These are phyloP conservation scores for Murraya koenigii DNA, from an alignment of 345 rosid genomes.

Conservation along the genomic window DNA sequence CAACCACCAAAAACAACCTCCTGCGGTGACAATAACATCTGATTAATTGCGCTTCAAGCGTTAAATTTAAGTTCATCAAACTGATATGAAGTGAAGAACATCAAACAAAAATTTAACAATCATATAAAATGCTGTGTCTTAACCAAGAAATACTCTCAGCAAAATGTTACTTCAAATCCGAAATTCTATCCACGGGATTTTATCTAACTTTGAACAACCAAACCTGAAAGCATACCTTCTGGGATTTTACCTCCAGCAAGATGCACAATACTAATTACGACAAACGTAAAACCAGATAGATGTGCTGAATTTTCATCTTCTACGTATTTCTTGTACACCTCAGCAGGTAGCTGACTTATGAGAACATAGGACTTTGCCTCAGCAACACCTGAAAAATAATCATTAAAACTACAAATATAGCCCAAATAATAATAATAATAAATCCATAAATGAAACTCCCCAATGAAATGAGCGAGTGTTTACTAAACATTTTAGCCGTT, in stretches of 20 bases:
- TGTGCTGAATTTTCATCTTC: conserved; percentile 58
- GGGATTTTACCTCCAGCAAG: conserved; percentile 82
- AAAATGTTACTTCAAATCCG: background rate
- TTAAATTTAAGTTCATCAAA: background rate
- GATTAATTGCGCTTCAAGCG: background rate
- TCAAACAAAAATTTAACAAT: background rate
- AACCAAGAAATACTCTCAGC: background rate
- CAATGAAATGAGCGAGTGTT: background rate
- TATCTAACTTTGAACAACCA: background rate
- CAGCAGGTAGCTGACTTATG: conserved; percentile 63
- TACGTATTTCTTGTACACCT: conserved; percentile 57
- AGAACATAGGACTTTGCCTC: conserved; percentile 82
- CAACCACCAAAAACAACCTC: background rate
- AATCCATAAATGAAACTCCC: background rate
- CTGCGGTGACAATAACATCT: background rate
- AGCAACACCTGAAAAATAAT: conserved; percentile 39
- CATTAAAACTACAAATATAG: conserved; percentile 11
- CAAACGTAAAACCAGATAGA: conserved; percentile 73
- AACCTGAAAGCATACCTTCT: conserved; percentile 51
- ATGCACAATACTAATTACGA: conserved; percentile 65
- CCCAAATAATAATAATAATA: background rate
- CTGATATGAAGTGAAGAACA: background rate
- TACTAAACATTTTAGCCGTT: background rate
- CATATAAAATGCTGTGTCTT: background rate
- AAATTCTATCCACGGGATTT: background rate